Evolutionary conservation across 805 yeast genomes (phyloP).

Genomic region (Sungouiella blattae): DNA sequence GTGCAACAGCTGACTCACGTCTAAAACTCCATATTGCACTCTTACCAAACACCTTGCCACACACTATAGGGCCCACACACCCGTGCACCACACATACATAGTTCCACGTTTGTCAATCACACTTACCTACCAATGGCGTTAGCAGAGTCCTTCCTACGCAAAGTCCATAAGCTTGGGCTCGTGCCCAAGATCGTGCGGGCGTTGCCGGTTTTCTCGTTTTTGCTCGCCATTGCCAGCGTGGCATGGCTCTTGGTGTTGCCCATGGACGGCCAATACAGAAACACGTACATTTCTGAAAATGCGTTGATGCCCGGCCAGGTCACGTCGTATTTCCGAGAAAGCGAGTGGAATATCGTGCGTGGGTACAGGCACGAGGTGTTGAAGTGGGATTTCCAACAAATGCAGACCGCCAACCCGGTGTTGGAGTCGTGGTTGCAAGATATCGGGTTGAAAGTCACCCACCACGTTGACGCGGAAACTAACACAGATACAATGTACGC

Average conservation of each 20-base stretch:
- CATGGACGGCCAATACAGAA: constrained; percentile 73
- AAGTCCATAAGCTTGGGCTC: constrained; percentile 37
- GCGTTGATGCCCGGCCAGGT: constrained; percentile 98
- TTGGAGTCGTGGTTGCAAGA: constrained; percentile 61
- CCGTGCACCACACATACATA: too few relatives aligned
- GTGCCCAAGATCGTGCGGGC: constrained; percentile 32
- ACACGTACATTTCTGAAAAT: constrained; percentile 88
- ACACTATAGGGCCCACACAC: too few relatives aligned
- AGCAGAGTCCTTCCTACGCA: constrained; percentile 39
- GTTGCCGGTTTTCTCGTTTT: constrained; percentile 31
- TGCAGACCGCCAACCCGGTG: constrained; percentile 39
- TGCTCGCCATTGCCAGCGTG: constrained; percentile 33
- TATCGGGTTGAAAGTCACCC: constrained; percentile 64
- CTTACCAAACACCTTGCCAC: too few relatives aligned
- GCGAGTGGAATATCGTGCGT: constrained; percentile 89
- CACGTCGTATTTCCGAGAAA: constrained; percentile 82
- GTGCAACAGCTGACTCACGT: too few relatives aligned
- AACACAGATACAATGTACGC: constrained; percentile 54
- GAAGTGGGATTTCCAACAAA: constrained; percentile 31
- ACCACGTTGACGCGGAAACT: constrained; percentile 29
- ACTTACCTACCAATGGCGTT: too few relatives aligned
- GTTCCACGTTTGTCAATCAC: too few relatives aligned
- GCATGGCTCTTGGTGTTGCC: constrained; percentile 62
- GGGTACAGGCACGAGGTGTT: constrained; percentile 69
- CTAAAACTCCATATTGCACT: too few relatives aligned